Percentiles rank a stretch among this genome's conserved stretches.
phyloP scores from a whole-genome alignment of 2,329 filamentous ascomycete genomes.

The Diplodia mutila region DNA sequence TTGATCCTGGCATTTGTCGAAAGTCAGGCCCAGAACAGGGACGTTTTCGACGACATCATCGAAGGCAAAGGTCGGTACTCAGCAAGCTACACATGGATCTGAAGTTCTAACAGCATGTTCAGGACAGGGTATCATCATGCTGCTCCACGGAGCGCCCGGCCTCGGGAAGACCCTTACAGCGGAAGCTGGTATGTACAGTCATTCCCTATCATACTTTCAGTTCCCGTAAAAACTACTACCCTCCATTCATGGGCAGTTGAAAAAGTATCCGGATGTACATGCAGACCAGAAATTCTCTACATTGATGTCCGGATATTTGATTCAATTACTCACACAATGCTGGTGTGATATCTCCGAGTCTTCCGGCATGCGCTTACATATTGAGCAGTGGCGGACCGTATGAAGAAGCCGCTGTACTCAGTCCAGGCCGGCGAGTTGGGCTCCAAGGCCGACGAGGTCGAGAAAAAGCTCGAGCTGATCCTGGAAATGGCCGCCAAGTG shows the following conservation, averaged over 20 bases:
- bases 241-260: no score
- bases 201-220: no score
- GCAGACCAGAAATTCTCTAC: no score
- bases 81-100: no score
- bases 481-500: slow-evolving; percentile 57
- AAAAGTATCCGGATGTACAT: no score
- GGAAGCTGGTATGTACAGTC: slow-evolving; percentile 1
- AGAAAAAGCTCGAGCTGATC: slow-evolving; percentile 51
- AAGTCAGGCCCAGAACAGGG: slow-evolving; percentile 30
- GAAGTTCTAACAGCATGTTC: background rate
- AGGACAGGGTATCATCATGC: slow-evolving; percentile 25
- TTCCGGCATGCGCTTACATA: no score
- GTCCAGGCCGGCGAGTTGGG: slow-evolving; percentile 56
- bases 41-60: slow-evolving; percentile 37
- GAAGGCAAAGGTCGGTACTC: slow-evolving; percentile 35
- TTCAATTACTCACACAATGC: no score
- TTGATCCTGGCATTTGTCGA: slow-evolving; percentile 36
- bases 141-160: slow-evolving; percentile 18
- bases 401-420: slow-evolving; percentile 51
- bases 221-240: no score
- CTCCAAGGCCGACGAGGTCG: slow-evolving; percentile 48
- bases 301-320: no score
- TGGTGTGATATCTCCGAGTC: no score
- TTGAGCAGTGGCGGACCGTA: slow-evolving; percentile 36
- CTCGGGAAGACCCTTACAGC: slow-evolving; percentile 25